phyloP scores from a whole-genome alignment of 257 asterid species.

The Petunia secreta region DNA sequence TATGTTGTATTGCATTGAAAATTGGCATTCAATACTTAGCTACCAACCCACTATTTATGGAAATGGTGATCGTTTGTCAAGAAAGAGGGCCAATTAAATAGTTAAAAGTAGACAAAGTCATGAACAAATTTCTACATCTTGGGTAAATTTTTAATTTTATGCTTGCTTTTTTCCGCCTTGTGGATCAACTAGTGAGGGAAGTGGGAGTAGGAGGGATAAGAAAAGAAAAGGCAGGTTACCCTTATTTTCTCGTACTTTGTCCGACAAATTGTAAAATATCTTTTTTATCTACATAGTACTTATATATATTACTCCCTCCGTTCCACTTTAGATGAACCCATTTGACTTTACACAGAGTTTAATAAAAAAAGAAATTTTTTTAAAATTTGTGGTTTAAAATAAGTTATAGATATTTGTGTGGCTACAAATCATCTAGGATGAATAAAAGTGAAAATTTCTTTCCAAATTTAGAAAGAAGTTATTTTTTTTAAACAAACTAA shows the following conservation, averaged over 20 bases:
- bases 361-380: no score
- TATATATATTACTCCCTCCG: no score
- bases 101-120: background rate
- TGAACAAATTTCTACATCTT: background rate
- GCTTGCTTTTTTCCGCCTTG: background rate
- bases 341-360: no score
- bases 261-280: no score
- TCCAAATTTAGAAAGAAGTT: no score
- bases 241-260: background rate
- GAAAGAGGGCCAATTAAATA: background rate
- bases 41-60: slow-evolving; percentile 8
- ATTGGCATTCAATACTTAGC: background rate
- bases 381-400: no score
- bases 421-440: no score
- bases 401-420: no score
- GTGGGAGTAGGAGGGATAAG: slow-evolving; percentile 14
- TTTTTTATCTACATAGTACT: no score
- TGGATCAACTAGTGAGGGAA: background rate
- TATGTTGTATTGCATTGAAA: slow-evolving; percentile 8
- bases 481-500: no score
- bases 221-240: background rate
- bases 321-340: no score
- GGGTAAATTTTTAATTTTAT: background rate
- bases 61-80: background rate
- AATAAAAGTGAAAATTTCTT: no score